Base-by-base conservation (phyloP, 164 flowering plant genomes). In the Vitis cinerea region DNA sequence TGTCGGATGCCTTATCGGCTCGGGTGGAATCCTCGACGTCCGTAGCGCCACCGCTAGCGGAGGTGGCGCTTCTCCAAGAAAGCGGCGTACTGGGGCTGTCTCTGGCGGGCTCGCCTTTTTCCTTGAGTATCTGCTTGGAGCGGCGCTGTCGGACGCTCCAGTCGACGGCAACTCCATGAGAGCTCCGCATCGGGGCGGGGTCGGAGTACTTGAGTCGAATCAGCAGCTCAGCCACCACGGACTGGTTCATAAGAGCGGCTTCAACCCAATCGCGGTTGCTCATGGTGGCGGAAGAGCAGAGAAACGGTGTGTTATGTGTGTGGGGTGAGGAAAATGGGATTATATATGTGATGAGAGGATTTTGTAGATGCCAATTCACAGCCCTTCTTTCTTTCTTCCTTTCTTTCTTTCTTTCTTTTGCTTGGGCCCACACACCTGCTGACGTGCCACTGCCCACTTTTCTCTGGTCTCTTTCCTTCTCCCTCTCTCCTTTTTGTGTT, bases 1-100 rank as follows among this genome's bases (percentile, higher is more conserved):
- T 14, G 52, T 53, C 65, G 30, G 63, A 72, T 2, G 67, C 5
- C 16, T 48, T 69, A 31, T 8, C 16, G 4, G 77, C 74, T 6
- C 66, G 74, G 78, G 78, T 75, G 27, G 83, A 83, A 73, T 78
- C 81, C 61, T 79, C 86, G 57, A 23, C 53, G 31, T 78, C 84
- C 5, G 51, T 75, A n/a, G 47, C 77, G 48, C 82, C 82, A 70
- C 79, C 83, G 79, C 87, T 81, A 23, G 44, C 59, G 8, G 83
- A 78, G 4, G 85, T 76, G 14, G 71, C 83, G 17, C 80, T 83
- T 71, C 89, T 85, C 84, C 86, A 87, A 1, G 91, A 84, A 4
- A 87, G 88, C 49, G 91, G 91, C 57, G 88, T 87, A 30, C 85
- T 84, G 7, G 89, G 91, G 47, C 91, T 87, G 14, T 72, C 83